phyloP scores from a whole-genome alignment of 352 stramenopile species.

The Globisporangium spiculum region DNA sequence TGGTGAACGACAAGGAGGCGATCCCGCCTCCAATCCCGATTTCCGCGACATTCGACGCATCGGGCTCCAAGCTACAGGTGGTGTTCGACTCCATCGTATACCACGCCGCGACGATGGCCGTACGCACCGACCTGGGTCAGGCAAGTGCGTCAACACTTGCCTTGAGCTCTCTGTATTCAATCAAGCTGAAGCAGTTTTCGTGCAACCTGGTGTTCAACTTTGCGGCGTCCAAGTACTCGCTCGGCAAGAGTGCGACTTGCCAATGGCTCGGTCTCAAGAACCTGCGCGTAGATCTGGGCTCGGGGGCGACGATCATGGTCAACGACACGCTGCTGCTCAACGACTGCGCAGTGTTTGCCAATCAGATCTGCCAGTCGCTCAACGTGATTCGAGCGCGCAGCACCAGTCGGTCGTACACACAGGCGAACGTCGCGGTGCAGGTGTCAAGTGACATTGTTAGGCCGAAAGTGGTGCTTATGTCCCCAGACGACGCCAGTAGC shows the following conservation, averaged over 20 bases:
- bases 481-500: constrained; percentile 52
- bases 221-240: constrained; percentile 25
- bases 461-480: constrained; percentile 41
- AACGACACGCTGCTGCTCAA: constrained; percentile 48
- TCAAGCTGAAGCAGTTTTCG: constrained; percentile 39
- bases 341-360: constrained; percentile 40
- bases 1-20: constrained; percentile 61
- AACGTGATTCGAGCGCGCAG: constrained; percentile 44
- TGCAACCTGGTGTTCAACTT: constrained; percentile 52
- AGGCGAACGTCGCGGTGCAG: constrained; percentile 36
- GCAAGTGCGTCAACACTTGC: neutral
- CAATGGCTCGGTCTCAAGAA: constrained; percentile 56
- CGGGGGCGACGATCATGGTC: constrained; percentile 37
- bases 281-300: constrained; percentile 46
- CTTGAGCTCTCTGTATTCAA: constrained; percentile 25
- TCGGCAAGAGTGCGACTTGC: constrained; percentile 39
- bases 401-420: constrained; percentile 56
- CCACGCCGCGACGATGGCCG: constrained; percentile 59
- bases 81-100: constrained; percentile 66
- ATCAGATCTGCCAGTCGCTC: constrained; percentile 45
- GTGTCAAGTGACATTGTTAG: constrained; percentile 31
- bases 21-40: constrained; percentile 55
- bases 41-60: constrained; percentile 45
- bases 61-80: constrained; percentile 51
- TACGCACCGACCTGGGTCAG: constrained; percentile 14